phyloP scores from a whole-genome alignment of 2,329 filamentous ascomycete species.

The Zalaria sp. region DNA sequence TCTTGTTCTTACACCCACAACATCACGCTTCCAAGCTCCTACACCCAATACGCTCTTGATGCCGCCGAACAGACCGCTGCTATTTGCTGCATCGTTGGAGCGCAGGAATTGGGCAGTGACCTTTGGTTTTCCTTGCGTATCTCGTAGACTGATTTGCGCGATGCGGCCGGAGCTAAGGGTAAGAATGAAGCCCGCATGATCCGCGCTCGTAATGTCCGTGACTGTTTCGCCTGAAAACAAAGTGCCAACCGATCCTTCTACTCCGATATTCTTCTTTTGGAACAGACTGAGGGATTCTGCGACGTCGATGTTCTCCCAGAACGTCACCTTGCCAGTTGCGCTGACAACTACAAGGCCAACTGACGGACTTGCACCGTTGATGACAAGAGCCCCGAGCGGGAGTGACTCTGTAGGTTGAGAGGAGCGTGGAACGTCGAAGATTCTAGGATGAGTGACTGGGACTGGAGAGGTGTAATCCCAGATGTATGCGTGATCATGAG shows the following conservation, averaged over 20 bases:
- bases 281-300: constrained; percentile 74
- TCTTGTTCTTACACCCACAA: constrained; percentile 67
- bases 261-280: constrained; percentile 64
- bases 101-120: constrained; percentile 68
- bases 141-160: constrained; percentile 73
- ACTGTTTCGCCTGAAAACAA: constrained; percentile 67
- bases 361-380: constrained; percentile 59
- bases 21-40: constrained; percentile 56
- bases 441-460: constrained; percentile 59
- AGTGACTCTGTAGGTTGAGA: constrained; percentile 56
- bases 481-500: constrained; percentile 67
- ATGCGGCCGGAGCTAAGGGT: constrained; percentile 74
- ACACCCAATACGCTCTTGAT: constrained; percentile 63
- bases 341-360: constrained; percentile 79
- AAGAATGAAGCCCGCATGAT: constrained; percentile 75
- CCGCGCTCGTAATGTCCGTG: constrained; percentile 65
- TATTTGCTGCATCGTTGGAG: constrained; percentile 39
- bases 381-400: constrained; percentile 71
- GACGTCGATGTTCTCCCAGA: constrained; percentile 90
- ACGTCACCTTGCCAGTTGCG: constrained; percentile 75
- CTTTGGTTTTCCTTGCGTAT: constrained; percentile 71
- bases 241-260: constrained; percentile 60
- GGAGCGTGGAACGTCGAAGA: constrained; percentile 63
- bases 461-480: constrained; percentile 68
- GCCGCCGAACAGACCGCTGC: constrained; percentile 63